phyloP scores from a whole-genome alignment of 768 basidiomycete genomes.

The Coprinellus aureogranulatus region DNA sequence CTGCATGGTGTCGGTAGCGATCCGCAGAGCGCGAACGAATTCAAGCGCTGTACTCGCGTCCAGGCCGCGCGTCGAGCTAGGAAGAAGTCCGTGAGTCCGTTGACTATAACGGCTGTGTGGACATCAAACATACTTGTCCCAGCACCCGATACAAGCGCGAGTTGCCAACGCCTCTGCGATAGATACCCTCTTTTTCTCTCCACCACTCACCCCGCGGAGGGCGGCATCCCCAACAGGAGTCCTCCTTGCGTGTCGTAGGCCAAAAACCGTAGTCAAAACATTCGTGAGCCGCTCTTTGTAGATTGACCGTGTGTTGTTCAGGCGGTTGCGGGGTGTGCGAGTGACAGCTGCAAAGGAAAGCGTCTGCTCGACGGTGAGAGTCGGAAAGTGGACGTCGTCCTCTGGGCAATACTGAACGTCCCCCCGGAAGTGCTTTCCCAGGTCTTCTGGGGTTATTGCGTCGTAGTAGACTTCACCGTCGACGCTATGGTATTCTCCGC shows the following conservation, averaged over 20 bases:
- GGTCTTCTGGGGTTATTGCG: constrained; percentile 63
- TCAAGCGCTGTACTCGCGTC: constrained; percentile 73
- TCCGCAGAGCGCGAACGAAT: constrained; percentile 64
- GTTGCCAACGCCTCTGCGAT: constrained; percentile 66
- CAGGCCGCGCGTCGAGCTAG: constrained; percentile 63
- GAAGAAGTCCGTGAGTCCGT: no score
- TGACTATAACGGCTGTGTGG: no score
- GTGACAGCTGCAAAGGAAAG: constrained; percentile 66
- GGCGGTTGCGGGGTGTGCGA: constrained; percentile 59
- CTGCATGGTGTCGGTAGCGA: constrained; percentile 56
- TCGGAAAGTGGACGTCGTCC: constrained; percentile 86
- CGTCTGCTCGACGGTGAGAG: constrained; percentile 77
- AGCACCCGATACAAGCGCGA: constrained; percentile 54
- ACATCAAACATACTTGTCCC: constrained; percentile 72
- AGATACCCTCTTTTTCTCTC: constrained; percentile 79
- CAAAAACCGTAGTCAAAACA: constrained; percentile 66
- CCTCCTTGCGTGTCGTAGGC: constrained; percentile 66
- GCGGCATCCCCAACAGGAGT: constrained; percentile 78
- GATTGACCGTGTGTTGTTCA: constrained; percentile 40
- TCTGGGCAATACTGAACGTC: constrained; percentile 81
- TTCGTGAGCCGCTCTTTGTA: constrained; percentile 47
- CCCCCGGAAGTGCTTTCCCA: constrained; percentile 66
- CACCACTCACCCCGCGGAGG: constrained; percentile 70
- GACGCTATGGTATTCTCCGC: constrained; percentile 64
- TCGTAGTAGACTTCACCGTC: constrained; percentile 76